Conservation (phyloP, 108 stramenopile genomes). For the Conticribra weissflogii region DNA sequence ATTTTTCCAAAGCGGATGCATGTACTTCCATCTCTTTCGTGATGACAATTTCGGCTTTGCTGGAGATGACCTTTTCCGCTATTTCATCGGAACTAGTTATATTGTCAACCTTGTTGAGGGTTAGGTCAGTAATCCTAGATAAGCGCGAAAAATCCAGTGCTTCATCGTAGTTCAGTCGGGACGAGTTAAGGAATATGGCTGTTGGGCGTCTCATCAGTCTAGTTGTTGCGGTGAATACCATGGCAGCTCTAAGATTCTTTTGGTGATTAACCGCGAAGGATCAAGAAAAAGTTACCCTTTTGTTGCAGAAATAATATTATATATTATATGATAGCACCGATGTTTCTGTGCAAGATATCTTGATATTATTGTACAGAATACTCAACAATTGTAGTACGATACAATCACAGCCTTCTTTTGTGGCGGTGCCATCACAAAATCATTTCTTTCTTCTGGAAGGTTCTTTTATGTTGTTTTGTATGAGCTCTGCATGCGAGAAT, state of each 20-base stretch:
- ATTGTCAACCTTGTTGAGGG: slow-evolving; percentile 58
- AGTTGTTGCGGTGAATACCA: not conserved
- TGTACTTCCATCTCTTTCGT: slow-evolving; percentile 87
- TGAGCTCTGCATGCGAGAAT: too few relatives aligned
- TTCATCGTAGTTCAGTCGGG: slow-evolving; percentile 78
- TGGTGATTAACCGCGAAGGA: not conserved
- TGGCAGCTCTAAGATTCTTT: not conserved
- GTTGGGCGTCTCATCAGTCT: slow-evolving; percentile 47
- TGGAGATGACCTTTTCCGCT: slow-evolving; percentile 55
- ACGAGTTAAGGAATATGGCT: slow-evolving; percentile 74
- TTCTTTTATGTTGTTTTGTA: too few relatives aligned
- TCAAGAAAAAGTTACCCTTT: not conserved
- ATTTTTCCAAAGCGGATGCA: slow-evolving; percentile 41
- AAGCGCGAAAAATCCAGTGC: slow-evolving; percentile 66
- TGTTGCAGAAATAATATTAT: not conserved
- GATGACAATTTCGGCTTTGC: slow-evolving; percentile 78
- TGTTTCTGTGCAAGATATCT: too few relatives aligned
- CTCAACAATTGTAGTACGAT: too few relatives aligned
- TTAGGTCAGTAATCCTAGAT: slow-evolving; percentile 49
- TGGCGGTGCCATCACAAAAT: too few relatives aligned
- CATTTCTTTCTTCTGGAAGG: too few relatives aligned
- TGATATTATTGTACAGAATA: too few relatives aligned
- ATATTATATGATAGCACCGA: too few relatives aligned
- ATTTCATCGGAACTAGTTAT: slow-evolving; percentile 71
- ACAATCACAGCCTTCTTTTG: too few relatives aligned